phyloP scores from a whole-genome alignment of 2,329 filamentous ascomycete species.

The Eurotiales sp. region DNA sequence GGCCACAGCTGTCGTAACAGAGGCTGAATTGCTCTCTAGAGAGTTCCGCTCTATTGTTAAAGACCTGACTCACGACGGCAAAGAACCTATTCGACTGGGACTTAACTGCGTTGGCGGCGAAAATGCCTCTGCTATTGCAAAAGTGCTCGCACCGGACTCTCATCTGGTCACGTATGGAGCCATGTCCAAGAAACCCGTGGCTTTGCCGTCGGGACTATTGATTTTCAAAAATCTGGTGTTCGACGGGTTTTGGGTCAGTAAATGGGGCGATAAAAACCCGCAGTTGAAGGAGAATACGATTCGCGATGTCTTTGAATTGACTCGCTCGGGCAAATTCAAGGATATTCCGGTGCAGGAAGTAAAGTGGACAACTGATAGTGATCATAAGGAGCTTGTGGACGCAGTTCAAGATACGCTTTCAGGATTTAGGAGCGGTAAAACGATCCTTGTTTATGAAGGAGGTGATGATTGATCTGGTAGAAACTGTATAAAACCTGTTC shows the following conservation, averaged over 20 bases:
- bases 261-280: conserved; percentile 75
- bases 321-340: conserved; percentile 70
- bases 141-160: conserved; percentile 63
- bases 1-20: conserved; percentile 60
- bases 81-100: conserved; percentile 69
- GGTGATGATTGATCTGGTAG: background rate
- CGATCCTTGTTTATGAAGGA: conserved; percentile 73
- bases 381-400: conserved; percentile 62
- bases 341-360: conserved; percentile 81
- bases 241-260: conserved; percentile 90
- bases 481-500: background rate
- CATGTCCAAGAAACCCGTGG: conserved; percentile 85
- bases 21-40: conserved; percentile 51
- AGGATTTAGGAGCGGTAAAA: conserved; percentile 84
- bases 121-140: conserved; percentile 72
- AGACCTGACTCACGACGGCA: conserved; percentile 68
- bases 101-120: conserved; percentile 95
- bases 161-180: conserved; percentile 91
- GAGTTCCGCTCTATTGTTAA: conserved; percentile 50
- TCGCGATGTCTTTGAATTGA: conserved; percentile 76
- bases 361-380: conserved; percentile 77
- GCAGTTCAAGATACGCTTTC: conserved; percentile 79
- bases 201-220: conserved; percentile 74
- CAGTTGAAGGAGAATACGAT: conserved; percentile 74
- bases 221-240: conserved; percentile 93